Percentiles rank a stretch among this genome's conserved stretches.
phyloP scores from a whole-genome alignment of 306 rosid species.

The Casuarina glauca region DNA sequence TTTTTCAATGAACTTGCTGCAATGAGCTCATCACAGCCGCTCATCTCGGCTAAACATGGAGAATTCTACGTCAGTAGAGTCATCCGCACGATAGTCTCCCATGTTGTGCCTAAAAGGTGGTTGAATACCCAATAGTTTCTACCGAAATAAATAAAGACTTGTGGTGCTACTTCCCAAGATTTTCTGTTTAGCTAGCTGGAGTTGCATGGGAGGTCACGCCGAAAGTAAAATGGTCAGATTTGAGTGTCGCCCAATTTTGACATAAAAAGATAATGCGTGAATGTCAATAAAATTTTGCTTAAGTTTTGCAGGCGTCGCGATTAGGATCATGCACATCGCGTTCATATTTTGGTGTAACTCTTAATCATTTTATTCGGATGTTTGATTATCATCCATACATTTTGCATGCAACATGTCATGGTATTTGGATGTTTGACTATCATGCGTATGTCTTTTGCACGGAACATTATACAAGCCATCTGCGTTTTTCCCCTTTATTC shows the following conservation, averaged over 20 bases:
- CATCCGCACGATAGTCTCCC: not conserved
- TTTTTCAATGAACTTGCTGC: not conserved
- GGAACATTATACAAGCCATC: not conserved
- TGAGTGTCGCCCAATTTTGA: constrained; percentile 23
- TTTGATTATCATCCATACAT: constrained; percentile 28
- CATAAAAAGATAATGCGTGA: constrained; percentile 6
- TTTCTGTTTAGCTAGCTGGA: constrained; percentile 8
- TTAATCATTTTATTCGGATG: constrained; percentile 53
- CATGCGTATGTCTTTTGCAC: constrained; percentile 38
- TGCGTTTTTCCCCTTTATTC: no score
- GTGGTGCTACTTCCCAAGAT: constrained; percentile 15
- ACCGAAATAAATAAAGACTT: constrained; percentile 1
- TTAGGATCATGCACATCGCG: constrained; percentile 43
- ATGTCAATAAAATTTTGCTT: not conserved
- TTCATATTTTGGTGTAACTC: constrained; percentile 41
- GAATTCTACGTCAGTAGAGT: no score
- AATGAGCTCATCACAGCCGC: constrained; percentile 3
- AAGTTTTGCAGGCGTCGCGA: constrained; percentile 20
- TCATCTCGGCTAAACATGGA: not conserved
- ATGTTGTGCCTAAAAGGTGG: not conserved
- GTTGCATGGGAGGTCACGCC: not conserved
- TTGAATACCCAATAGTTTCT: constrained; percentile 16
- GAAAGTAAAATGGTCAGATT: constrained; percentile 4
- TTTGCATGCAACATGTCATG: constrained; percentile 47
- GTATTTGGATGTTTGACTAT: constrained; percentile 35